Base-by-base conservation (phyloP, 2,329 filamentous ascomycete species). In the Massarina eburnea region DNA sequence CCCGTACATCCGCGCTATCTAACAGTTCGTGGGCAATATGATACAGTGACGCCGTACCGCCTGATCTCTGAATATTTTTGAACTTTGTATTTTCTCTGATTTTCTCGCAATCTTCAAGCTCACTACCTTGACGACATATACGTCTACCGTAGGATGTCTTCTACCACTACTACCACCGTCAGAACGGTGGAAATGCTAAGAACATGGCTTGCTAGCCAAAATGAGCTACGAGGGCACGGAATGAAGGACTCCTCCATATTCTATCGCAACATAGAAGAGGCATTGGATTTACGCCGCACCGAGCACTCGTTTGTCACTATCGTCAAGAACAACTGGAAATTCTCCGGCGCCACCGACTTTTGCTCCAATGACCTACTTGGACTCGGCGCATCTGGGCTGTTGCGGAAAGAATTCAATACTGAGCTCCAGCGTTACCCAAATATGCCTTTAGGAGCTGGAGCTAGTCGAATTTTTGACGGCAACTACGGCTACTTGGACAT, bases 311-410 rank as follows among this genome's bases (percentile, higher is more conserved):
- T 43, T 10, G 41, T 38, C 21, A 19, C 38, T 8, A 41, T 24
- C 39, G 6, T 34, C 3, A 2, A 32, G 17, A 41, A 41, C 20
- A 35, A n/a, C 17, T 41, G 39, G 39, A 27, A 41, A 26, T 12
- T 14, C 17, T n/a, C 12, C 26, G 7, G 12, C 29, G 17, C 42
- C 15, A 27, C 17, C 15, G 82, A 85, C 62, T 84, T 84, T 55
- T 80, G 77, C 4, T 82, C 81, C 17, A 82, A 80, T 58, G 82
- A 85, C 57, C 80, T 83, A 46, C 72, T 85, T 3, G 81, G 78
- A 0, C 66, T 85, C 7, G 73, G 66, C 2, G 71, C 66, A 0
- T 76, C 73, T 4, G 63, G 69, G 0, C 58, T 59, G 15, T 71
- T 80, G 8, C 74, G 78, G 4, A 46, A 65, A 8, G 69, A 68